These are phyloP conservation scores for Verruconis gallopava DNA, from an alignment of 2,329 filamentous ascomycete genomes.

Conservation along the genomic window DNA sequence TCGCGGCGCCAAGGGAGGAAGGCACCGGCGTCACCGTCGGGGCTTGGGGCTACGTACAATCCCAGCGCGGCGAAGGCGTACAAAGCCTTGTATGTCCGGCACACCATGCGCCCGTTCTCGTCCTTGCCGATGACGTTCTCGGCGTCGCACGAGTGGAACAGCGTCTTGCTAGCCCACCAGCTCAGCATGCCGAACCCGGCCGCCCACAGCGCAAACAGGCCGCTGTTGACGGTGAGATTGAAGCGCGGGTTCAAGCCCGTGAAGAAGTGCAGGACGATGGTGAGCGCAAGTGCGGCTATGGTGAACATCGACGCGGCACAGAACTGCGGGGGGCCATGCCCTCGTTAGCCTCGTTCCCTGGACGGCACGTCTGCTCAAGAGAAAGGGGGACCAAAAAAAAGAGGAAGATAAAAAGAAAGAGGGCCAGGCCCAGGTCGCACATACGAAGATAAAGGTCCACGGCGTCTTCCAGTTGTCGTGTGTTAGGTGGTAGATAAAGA, in stretches of 20 bases:
- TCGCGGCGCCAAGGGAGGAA: background rate
- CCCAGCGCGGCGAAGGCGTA: slow-evolving; percentile 42
- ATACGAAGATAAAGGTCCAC: slow-evolving; percentile 47
- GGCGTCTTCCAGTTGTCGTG: slow-evolving; percentile 40
- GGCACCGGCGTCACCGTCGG: no score
- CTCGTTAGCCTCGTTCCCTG: no score
- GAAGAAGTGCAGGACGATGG: slow-evolving; percentile 38
- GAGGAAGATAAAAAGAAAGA: no score
- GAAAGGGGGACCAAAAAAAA: background rate
- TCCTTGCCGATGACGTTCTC: slow-evolving; percentile 36
- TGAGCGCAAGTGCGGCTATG: slow-evolving; percentile 32
- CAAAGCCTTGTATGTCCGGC: slow-evolving; percentile 46
- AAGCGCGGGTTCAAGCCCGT: slow-evolving; percentile 39
- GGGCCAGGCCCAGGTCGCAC: slow-evolving; percentile 15
- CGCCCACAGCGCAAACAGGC: slow-evolving; percentile 38
- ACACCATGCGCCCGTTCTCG: slow-evolving; percentile 41
- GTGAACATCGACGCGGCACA: slow-evolving; percentile 39
- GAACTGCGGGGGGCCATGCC: no score
- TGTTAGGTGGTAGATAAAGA: slow-evolving; percentile 42
- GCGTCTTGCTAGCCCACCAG: slow-evolving; percentile 41
- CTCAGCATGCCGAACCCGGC: slow-evolving; percentile 38
- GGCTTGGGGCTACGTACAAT: slow-evolving; percentile 20
- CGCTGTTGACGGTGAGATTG: slow-evolving; percentile 36
- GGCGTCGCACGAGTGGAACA: slow-evolving; percentile 37
- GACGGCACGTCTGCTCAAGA: no score